phyloP scores from a whole-genome alignment of 2,329 filamentous ascomycete genomes.

The Hypoxylon sp. region DNA sequence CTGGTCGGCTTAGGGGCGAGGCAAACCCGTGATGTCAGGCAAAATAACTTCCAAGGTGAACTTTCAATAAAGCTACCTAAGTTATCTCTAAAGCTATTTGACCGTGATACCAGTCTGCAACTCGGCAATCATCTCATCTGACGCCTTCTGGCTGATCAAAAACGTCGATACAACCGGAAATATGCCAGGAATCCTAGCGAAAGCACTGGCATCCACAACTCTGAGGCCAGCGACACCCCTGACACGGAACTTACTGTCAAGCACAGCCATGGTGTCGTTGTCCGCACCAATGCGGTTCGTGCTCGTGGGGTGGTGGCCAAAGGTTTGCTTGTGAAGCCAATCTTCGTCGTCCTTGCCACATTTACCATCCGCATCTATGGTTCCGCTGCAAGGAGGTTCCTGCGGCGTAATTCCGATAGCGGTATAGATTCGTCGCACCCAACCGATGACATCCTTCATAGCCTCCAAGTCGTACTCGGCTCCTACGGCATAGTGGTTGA shows the following conservation, averaged over 20 bases:
- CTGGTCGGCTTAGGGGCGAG: too few relatives aligned
- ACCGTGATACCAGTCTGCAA: not conserved
- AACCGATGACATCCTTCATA: slow-evolving; percentile 59
- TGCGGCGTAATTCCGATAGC: too few relatives aligned
- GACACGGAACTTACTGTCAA: slow-evolving; percentile 66
- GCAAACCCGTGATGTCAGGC: too few relatives aligned
- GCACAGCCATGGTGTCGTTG: slow-evolving; percentile 62
- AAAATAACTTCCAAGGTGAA: too few relatives aligned
- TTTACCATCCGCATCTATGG: slow-evolving; percentile 18
- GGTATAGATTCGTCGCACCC: slow-evolving; percentile 22
- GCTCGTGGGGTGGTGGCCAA: slow-evolving; percentile 67
- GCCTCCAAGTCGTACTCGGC: slow-evolving; percentile 59
- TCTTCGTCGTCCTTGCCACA: slow-evolving; percentile 46
- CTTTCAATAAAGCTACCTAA: too few relatives aligned
- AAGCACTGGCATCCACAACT: slow-evolving; percentile 41
- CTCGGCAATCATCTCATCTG: slow-evolving; percentile 60
- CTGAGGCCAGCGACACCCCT: slow-evolving; percentile 62
- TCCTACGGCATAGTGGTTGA: slow-evolving; percentile 66
- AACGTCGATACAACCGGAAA: slow-evolving; percentile 60
- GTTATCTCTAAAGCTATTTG: not conserved
- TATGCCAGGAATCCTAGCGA: slow-evolving; percentile 52
- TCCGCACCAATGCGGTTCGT: slow-evolving; percentile 65
- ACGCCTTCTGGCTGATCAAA: slow-evolving; percentile 68
- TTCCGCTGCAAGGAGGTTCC: slow-evolving; percentile 6
- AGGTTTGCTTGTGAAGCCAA: slow-evolving; percentile 56